phyloP scores from a whole-genome alignment of 331 rosid species.

The Acacia concinna region DNA sequence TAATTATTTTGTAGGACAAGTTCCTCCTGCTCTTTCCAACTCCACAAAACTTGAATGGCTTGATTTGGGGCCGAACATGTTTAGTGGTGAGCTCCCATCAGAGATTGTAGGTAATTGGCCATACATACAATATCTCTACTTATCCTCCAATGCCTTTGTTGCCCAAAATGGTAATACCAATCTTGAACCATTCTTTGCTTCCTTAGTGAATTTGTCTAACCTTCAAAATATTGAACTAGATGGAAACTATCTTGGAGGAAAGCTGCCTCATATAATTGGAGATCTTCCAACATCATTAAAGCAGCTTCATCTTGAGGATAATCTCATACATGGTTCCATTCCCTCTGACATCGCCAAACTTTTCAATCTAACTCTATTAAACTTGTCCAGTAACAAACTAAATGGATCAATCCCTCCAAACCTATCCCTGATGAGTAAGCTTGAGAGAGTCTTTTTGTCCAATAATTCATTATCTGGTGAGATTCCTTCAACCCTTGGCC shows the following conservation, averaged over 20 bases:
- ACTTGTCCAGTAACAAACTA: conserved; percentile 71
- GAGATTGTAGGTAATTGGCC: conserved; percentile 56
- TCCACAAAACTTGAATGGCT: conserved; percentile 78
- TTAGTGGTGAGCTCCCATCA: conserved; percentile 70
- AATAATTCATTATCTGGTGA: conserved; percentile 81
- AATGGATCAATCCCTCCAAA: conserved; percentile 75
- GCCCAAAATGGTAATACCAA: conserved; percentile 77
- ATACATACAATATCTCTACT: conserved; percentile 62
- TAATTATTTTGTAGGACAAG: conserved; percentile 57
- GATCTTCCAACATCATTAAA: conserved; percentile 61
- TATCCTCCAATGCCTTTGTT: conserved; percentile 67
- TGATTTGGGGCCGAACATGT: conserved; percentile 72
- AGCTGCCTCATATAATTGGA: conserved; percentile 68
- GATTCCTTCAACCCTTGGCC: conserved; percentile 68
- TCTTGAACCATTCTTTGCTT: conserved; percentile 77
- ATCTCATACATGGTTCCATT: conserved; percentile 68
- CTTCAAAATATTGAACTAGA: conserved; percentile 75
- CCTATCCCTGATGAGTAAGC: conserved; percentile 53
- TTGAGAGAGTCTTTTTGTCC: conserved; percentile 75
- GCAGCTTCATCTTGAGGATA: conserved; percentile 63
- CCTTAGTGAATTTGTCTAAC: conserved; percentile 58
- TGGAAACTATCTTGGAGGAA: conserved; percentile 77
- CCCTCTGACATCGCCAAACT: conserved; percentile 74
- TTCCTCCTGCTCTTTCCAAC: conserved; percentile 71
- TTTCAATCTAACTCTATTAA: conserved; percentile 68